Evolutionary conservation across 2,329 filamentous ascomycete genomes (phyloP), one percentile per base, ranked within the genome.

Genomic region (Arachnomyces sp.): DNA sequence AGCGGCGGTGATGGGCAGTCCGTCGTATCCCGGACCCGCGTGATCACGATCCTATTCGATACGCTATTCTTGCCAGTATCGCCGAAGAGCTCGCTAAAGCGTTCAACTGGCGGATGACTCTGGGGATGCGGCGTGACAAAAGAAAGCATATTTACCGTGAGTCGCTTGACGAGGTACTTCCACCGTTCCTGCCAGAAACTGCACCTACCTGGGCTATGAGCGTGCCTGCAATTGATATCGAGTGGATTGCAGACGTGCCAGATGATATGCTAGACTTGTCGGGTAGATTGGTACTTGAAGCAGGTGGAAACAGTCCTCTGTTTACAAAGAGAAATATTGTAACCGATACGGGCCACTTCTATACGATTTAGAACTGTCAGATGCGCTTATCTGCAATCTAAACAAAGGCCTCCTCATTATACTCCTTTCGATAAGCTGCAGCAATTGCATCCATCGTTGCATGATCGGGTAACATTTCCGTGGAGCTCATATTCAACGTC

Each of bases 381-480:
- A 36, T 13, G 34, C 21, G 21, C 9, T 35, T 37, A 40, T 14
- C 25, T 17, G 21, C 5, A 21, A 18, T 25, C 29, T 28, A 15
- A 8, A 15, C 9, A 21, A 31, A 36, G 13, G 36, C 41, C 48
- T 55, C 49, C 32, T 57, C 52, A 17, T 48, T 47, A 39, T 46
- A 49, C 11, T 35, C 35, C 16, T 33, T 31, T 49, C 49, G 50
- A 40, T 61, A 59, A n/a, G 52, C 53, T 4, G 40, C 45, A 28
- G 53, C 55, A 6, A 61, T 47, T 5, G 46, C 43, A 29, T 51
- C 40, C 56, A 61, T 59, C 12, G 55, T 60, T 21, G 28, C 16
- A 9, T 44, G 34, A 40, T 58, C 52, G 2, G 58, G 59, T 15
- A 51, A 29, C 17, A 54, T 44, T 25, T 61, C 59, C 30, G 54